phyloP scores from a whole-genome alignment of 1,139 yeast species.

The Kurtzmaniella quercitrusa region DNA sequence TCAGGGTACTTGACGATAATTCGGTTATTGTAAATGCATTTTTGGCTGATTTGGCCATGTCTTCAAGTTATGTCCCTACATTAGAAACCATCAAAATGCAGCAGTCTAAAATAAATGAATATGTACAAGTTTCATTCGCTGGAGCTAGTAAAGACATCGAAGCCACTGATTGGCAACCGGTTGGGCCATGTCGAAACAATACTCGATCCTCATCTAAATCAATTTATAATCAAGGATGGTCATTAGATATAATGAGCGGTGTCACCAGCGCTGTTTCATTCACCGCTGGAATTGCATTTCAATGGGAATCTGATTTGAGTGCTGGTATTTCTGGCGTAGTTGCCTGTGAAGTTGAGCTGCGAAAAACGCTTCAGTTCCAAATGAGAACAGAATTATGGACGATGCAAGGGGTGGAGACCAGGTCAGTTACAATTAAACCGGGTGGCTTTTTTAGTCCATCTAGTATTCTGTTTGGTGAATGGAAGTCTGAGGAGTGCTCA shows the following conservation, averaged over 20 bases:
- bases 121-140: constrained; percentile 14
- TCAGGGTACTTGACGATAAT: constrained; percentile 11
- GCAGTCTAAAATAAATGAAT: constrained; percentile 4
- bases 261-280: constrained; percentile 13
- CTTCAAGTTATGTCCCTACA: constrained; percentile 8
- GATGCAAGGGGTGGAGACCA: constrained; percentile 13
- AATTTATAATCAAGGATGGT: constrained; percentile 21
- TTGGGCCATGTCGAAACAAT: constrained; percentile 12
- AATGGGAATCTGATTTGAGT: not conserved
- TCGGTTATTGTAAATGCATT: constrained; percentile 16
- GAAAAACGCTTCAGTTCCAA: constrained; percentile 20
- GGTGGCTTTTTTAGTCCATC: not conserved
- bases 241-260: constrained; percentile 14
- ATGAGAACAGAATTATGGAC: constrained; percentile 13
- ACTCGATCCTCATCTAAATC: constrained; percentile 8
- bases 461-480: constrained; percentile 14
- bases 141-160: constrained; percentile 9
- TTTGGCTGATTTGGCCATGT: constrained; percentile 10
- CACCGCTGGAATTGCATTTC: constrained; percentile 6
- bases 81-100: constrained; percentile 3
- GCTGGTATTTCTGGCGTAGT: constrained; percentile 16
- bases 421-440: constrained; percentile 13
- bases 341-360: constrained; percentile 18
- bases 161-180: constrained; percentile 10
- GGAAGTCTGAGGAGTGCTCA: constrained; percentile 14